Percentiles rank a stretch among this genome's conserved stretches.
Evolutionary conservation across 306 rosid species (phyloP).

Genomic region (Mimosa pudica): DNA sequence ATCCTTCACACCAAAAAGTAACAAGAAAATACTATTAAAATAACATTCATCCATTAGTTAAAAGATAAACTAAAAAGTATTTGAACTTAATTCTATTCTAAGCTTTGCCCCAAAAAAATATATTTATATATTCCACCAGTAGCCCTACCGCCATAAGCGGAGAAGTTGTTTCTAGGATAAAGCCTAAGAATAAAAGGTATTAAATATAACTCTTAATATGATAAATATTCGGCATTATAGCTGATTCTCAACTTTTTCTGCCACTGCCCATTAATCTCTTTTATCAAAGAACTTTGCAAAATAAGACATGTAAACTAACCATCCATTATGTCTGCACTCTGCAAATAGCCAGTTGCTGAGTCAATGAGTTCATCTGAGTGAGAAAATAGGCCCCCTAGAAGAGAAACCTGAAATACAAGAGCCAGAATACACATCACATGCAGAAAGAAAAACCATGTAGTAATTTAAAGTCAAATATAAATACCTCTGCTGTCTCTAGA

Average conservation of each 20-base stretch:
- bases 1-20: too few relatives aligned
- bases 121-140: too few relatives aligned
- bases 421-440: constrained; percentile 19
- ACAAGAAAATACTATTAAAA: too few relatives aligned
- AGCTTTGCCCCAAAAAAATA: too few relatives aligned
- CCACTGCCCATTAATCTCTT: neutral
- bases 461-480: constrained; percentile 20
- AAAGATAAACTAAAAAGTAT: too few relatives aligned
- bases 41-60: too few relatives aligned
- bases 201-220: neutral
- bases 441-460: neutral
- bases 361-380: constrained; percentile 81
- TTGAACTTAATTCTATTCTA: too few relatives aligned
- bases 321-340: constrained; percentile 47
- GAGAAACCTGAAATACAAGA: constrained; percentile 68
- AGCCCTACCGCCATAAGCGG: too few relatives aligned
- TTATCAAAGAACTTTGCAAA: constrained; percentile 20
- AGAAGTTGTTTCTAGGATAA: too few relatives aligned
- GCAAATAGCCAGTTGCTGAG: constrained; percentile 71
- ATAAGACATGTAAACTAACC: constrained; percentile 56
- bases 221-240: neutral
- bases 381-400: constrained; percentile 70
- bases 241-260: neutral
- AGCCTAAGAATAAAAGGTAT: too few relatives aligned
- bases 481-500: constrained; percentile 91